Evolutionary conservation across 2,329 filamentous ascomycete genomes (phyloP), one percentile per base, ranked within the genome.

Genomic region (Capronia americana): DNA sequence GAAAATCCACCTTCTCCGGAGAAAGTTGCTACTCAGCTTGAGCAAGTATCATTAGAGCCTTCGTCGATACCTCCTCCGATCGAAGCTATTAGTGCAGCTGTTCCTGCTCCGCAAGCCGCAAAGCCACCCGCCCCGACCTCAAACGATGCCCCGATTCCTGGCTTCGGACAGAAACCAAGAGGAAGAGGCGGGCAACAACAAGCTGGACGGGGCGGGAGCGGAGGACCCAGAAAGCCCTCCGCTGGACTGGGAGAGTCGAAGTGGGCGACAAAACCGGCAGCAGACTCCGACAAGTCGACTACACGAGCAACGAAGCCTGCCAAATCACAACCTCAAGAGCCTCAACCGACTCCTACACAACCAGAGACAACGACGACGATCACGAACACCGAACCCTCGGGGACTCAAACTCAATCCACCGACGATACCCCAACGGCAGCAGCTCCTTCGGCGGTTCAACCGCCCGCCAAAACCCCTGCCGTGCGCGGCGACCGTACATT

Each of bases 401-500:
- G 28, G 12, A 0, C 59, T 20, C 14, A 24, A 24, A 26, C 8
- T 17, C 24, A 28, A 53, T 4, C 58, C 17, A 14, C 46, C 4
- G 7, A 32, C 10, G 44, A 53, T 28, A 12, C 46, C n/a, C 4
- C 44, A 14, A 11, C 57, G 6, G 4, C 46, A 68, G 57, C 46
- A 51, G 24, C n/a, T 12, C 17, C 12, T 12, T 58, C 69, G 3
- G 46, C 67, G n/a, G 24, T 60, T 59, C 30, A 64, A 3, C 46
- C 68, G 4, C 66, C 69, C 34, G 70, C 74, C 2, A 70, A 55
- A 34, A 32, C 72, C 6, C 79, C 79, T 6, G 83, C 85, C 46
- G 85, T 86, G 10, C 79, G 84, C 8, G 85, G 84, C 20, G 85
- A 86, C 70, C 79, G 85, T 54, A 84, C 82, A 69, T 79, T 79